These are phyloP conservation scores for Penicillium sp. DNA, from an alignment of 2,329 filamentous ascomycete genomes.

Conservation along the genomic window DNA sequence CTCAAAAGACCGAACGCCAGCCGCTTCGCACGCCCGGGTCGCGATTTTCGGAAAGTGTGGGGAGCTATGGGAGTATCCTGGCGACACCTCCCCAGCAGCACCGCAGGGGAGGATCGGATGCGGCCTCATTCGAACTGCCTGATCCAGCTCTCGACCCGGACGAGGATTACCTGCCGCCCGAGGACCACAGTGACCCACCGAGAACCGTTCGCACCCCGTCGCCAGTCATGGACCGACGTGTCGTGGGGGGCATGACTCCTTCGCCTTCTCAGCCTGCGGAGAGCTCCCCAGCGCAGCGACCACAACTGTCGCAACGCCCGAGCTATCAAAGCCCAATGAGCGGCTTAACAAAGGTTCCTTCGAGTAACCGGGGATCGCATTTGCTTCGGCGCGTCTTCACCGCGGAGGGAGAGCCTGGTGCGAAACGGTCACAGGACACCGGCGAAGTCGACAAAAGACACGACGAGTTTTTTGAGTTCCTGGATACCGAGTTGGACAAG, in stretches of 20 bases:
- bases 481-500: slow-evolving; percentile 84
- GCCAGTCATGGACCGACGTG: slow-evolving; percentile 23
- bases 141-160: slow-evolving; percentile 59
- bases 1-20: slow-evolving; percentile 40
- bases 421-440: slow-evolving; percentile 51
- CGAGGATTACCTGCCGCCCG: slow-evolving; percentile 22
- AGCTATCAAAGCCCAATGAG: slow-evolving; percentile 18
- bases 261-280: slow-evolving; percentile 5
- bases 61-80: slow-evolving; percentile 65
- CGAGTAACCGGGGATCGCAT: slow-evolving; percentile 25
- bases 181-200: slow-evolving; percentile 17
- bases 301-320: slow-evolving; percentile 8
- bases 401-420: slow-evolving; percentile 40
- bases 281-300: slow-evolving; percentile 3
- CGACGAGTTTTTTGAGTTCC: slow-evolving; percentile 81
- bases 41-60: slow-evolving; percentile 41
- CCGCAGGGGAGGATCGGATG: slow-evolving; percentile 30
- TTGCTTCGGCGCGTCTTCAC: slow-evolving; percentile 46
- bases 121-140: slow-evolving; percentile 60
- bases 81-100: slow-evolving; percentile 51
- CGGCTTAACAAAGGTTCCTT: slow-evolving; percentile 29
- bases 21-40: slow-evolving; percentile 36
- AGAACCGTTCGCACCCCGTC: slow-evolving; percentile 26
- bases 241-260: neutral
- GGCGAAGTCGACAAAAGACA: slow-evolving; percentile 71